Percentiles rank a stretch among this genome's conserved stretches.
Evolutionary conservation across 805 yeast species (phyloP).

Genomic region (Starmerella vitae): DNA sequence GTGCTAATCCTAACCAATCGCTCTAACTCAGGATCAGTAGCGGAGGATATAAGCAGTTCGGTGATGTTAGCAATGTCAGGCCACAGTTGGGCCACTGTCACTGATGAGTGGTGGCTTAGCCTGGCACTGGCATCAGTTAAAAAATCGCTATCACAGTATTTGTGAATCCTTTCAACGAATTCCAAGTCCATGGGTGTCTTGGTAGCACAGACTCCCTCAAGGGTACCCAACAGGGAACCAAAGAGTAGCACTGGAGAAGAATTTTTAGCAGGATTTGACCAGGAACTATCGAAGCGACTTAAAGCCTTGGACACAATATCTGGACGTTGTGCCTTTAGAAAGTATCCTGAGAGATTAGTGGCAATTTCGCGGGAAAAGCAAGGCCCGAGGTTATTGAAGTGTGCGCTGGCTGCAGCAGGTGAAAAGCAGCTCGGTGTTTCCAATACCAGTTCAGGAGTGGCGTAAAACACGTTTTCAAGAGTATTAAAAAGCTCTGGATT

Average conservation of each 20-base stretch:
- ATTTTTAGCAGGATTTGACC: slow-evolving; percentile 3
- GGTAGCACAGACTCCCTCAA: slow-evolving; percentile 9
- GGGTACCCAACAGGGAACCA: slow-evolving; percentile 11
- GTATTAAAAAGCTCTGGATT: not conserved
- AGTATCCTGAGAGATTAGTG: slow-evolving; percentile 2
- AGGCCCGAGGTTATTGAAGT: slow-evolving; percentile 32
- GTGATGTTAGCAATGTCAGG: slow-evolving; percentile 6
- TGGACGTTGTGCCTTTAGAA: not conserved
- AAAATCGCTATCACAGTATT: slow-evolving; percentile 3
- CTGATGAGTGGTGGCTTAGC: not conserved
- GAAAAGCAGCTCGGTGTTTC: not conserved
- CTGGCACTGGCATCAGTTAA: slow-evolving; percentile 1
- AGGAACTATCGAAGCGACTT: slow-evolving; percentile 1
- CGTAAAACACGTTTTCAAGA: not conserved
- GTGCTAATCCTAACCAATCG: slow-evolving; percentile 5
- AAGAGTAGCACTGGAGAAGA: not conserved
- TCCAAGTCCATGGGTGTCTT: not conserved
- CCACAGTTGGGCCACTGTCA: not conserved
- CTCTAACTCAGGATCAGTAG: slow-evolving; percentile 1
- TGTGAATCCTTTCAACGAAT: not conserved
- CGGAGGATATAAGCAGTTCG: slow-evolving; percentile 11
- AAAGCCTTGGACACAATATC: slow-evolving; percentile 2
- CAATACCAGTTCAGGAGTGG: not conserved
- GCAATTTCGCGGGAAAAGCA: slow-evolving; percentile 16
- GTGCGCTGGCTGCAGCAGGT: not conserved